Conservation (phyloP, 768 basidiomycete species). For the Russula virescens region DNA sequence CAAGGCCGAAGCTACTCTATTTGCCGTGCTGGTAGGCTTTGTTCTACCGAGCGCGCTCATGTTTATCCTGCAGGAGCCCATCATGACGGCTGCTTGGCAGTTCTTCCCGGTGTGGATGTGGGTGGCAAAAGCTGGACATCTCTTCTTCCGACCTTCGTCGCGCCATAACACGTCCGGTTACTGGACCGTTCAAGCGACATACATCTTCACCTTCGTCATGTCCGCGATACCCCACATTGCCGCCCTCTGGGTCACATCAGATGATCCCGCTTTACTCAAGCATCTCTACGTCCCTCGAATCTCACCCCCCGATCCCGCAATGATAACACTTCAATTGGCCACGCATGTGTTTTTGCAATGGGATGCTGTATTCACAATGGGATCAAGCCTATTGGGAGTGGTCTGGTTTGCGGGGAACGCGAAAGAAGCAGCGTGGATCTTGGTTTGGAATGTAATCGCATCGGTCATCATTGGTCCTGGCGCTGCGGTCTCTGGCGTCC, state of each 20-base stretch:
- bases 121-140: slow-evolving; percentile 6
- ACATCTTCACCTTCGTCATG: slow-evolving; percentile 13
- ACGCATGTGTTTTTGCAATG: slow-evolving; percentile 17
- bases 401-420: slow-evolving; percentile 19
- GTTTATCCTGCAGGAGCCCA: slow-evolving; percentile 14
- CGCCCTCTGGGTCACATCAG: neutral
- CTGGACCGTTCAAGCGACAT: slow-evolving; percentile 19
- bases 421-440: slow-evolving; percentile 1
- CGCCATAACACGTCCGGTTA: slow-evolving; percentile 18
- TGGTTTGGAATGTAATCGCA: slow-evolving; percentile 14
- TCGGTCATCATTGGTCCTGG: slow-evolving; percentile 16
- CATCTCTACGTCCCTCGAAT: slow-evolving; percentile 15
- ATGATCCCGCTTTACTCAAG: slow-evolving; percentile 7
- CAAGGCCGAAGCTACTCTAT: slow-evolving; percentile 20
- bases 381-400: slow-evolving; percentile 9
- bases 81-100: slow-evolving; percentile 21
- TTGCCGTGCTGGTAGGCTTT: slow-evolving; percentile 17
- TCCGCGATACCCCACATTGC: slow-evolving; percentile 18
- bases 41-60: slow-evolving; percentile 13
- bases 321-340: slow-evolving; percentile 2
- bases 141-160: slow-evolving; percentile 21
- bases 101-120: slow-evolving; percentile 21
- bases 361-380: slow-evolving; percentile 16
- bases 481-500: slow-evolving; percentile 19
- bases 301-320: neutral